Evolutionary conservation across 2,329 filamentous ascomycete species (phyloP), one percentile per base, ranked within the genome.

Genomic region (Chrysoporthe puriensis): DNA sequence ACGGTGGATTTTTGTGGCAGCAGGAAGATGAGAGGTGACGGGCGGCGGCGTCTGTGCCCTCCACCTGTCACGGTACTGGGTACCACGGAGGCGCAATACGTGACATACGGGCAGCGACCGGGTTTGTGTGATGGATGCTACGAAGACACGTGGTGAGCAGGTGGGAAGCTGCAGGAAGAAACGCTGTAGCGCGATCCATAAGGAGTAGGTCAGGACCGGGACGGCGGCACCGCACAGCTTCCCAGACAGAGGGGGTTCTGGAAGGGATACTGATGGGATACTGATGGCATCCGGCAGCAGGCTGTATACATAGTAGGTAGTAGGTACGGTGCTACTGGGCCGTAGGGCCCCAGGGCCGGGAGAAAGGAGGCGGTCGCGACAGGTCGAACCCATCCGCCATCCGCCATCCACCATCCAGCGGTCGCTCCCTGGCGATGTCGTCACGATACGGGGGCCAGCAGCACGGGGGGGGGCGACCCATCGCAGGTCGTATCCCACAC

Each of bases 121-220:
- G 26, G 26, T 26, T 26, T 26, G 26, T 26, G 26, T 26, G 26
- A 26, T 26, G 26, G 54, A 57, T 57, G 18, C 54, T 18, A 40
- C 54, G 32, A 32, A 40, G 54, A n/a, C 54, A 40, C 54, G 54
- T 57, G 54, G 34, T 40, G 54, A 40, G 54, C 54, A 40, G 16
- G 34, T 21, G 54, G 50, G 32, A 21, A 57, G 54, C 54, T 57
- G 54, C 32, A 40, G 54, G 32, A 36, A 40, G 32, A 57, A 57
- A 8, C 54, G 11, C 48, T 32, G 21, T 11, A 13, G 14, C 14
- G 26, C 26, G 48, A 52, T 26, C 48, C 21, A 13, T 57, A 18
- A 56, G 13, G 5, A 36, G 26, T 14, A 56, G 9, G 16, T 18
- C 4, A 36, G 14, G 34, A 18, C 32, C 14, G 2, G 2, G 8